Percentiles rank a stretch among this genome's conserved stretches.
Conservation (phyloP, 164 flowering plant genomes). For the Platanus orientalis region DNA sequence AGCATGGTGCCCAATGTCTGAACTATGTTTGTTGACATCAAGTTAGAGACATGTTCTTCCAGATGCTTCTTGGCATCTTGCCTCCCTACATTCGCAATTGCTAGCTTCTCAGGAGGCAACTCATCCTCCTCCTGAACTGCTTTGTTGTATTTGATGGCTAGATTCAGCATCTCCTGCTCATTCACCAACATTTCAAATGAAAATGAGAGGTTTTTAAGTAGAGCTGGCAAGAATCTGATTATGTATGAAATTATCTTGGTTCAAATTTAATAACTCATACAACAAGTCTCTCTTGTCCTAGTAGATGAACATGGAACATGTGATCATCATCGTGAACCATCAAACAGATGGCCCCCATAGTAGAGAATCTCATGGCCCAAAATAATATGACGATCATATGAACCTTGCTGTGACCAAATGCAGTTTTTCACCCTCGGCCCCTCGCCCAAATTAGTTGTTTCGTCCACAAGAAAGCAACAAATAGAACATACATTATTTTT, state of each 20-base stretch:
- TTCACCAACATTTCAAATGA: background rate
- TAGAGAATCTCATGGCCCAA: background rate
- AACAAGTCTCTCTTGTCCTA: too few relatives aligned
- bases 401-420: background rate
- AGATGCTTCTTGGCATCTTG: conserved; percentile 63
- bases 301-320: too few relatives aligned
- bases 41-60: conserved; percentile 35
- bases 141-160: conserved; percentile 84
- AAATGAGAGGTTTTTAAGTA: background rate
- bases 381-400: background rate
- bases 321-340: too few relatives aligned
- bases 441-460: too few relatives aligned
- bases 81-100: conserved; percentile 87
- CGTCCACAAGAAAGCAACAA: too few relatives aligned
- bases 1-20: conserved; percentile 92
- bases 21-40: conserved; percentile 91
- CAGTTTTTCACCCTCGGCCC: too few relatives aligned
- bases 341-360: background rate
- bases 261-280: too few relatives aligned
- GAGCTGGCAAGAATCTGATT: background rate
- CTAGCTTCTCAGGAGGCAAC: conserved; percentile 85
- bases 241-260: too few relatives aligned
- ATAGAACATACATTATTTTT: too few relatives aligned
- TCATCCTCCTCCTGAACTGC: conserved; percentile 52
- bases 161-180: conserved; percentile 79